Percentiles rank a stretch among this genome's conserved stretches.
Conservation (phyloP, 2,329 filamentous ascomycete genomes). For the Basipetospora sp. region DNA sequence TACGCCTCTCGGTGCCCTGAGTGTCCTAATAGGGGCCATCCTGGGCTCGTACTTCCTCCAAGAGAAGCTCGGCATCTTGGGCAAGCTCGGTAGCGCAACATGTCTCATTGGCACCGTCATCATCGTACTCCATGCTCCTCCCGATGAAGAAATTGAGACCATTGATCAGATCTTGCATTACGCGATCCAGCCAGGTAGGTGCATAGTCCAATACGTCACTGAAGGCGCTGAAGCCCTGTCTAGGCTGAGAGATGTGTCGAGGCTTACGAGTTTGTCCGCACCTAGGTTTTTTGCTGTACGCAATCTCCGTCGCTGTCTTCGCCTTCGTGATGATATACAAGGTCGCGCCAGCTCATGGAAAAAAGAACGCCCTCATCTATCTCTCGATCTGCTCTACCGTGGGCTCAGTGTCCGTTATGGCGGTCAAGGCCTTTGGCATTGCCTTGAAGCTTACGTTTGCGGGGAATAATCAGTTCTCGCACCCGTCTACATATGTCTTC, state of each 20-base stretch:
- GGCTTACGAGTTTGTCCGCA: background rate
- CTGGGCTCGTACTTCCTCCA: conserved; percentile 87
- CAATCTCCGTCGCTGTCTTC: conserved; percentile 63
- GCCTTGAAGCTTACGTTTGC: conserved; percentile 87
- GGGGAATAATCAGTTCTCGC: conserved; percentile 87
- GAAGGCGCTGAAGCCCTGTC: too few relatives aligned
- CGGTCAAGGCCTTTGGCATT: conserved; percentile 95
- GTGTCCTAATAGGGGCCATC: conserved; percentile 87
- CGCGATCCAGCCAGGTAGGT: conserved; percentile 73
- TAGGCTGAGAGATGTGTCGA: too few relatives aligned
- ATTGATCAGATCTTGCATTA: conserved; percentile 85
- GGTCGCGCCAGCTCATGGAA: conserved; percentile 76
- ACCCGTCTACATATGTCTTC: conserved; percentile 94
- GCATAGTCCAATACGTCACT: too few relatives aligned
- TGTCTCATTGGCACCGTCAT: conserved; percentile 93
- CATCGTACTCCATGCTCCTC: conserved; percentile 91
- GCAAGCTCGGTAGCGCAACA: conserved; percentile 88
- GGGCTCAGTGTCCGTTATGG: conserved; percentile 96
- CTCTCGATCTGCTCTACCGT: conserved; percentile 96
- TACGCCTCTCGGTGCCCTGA: conserved; percentile 82
- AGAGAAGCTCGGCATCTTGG: conserved; percentile 77
- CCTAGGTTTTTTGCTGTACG: conserved; percentile 79
- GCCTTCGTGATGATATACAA: conserved; percentile 92
- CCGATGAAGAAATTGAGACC: conserved; percentile 78
- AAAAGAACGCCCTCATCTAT: conserved; percentile 89